Conservation (phyloP, 192 early-diverging fungal genomes). For the Allomyces arbusculus region DNA sequence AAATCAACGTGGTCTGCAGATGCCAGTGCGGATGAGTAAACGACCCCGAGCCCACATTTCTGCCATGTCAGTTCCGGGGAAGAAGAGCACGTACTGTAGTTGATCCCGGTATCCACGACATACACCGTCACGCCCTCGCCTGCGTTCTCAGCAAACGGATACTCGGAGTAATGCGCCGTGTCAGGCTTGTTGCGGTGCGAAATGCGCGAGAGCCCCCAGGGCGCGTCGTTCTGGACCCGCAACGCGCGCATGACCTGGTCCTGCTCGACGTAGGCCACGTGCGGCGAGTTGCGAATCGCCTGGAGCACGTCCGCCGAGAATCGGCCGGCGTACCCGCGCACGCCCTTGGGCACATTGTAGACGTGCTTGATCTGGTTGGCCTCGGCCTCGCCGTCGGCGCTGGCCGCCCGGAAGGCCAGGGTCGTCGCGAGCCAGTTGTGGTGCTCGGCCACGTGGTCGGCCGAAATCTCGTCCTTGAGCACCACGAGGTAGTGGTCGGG, state of each 20-base stretch:
- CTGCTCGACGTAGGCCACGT: slow-evolving; percentile 23
- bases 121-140: slow-evolving; percentile 19
- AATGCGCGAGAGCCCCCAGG: slow-evolving; percentile 73
- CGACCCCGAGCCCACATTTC: no score
- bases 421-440: slow-evolving; percentile 19
- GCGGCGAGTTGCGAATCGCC: slow-evolving; percentile 6
- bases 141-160: slow-evolving; percentile 8
- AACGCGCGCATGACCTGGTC: slow-evolving; percentile 19
- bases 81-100: slow-evolving; percentile 1
- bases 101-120: slow-evolving; percentile 29
- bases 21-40: not conserved
- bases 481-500: slow-evolving; percentile 61
- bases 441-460: not conserved
- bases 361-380: not conserved
- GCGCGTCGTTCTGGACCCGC: slow-evolving; percentile 31
- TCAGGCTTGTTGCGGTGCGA: slow-evolving; percentile 32
- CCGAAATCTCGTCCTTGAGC: slow-evolving; percentile 30
- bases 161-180: slow-evolving; percentile 16
- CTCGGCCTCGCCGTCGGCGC: not conserved
- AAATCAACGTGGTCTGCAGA: slow-evolving; percentile 58
- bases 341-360: not conserved
- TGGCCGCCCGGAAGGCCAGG: slow-evolving; percentile 10
- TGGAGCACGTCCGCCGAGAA: not conserved
- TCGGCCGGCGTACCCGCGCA: not conserved
- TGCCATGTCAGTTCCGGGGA: no score